Base-by-base conservation (phyloP, 768 basidiomycete species). In the Suillus fuscotomentosus region DNA sequence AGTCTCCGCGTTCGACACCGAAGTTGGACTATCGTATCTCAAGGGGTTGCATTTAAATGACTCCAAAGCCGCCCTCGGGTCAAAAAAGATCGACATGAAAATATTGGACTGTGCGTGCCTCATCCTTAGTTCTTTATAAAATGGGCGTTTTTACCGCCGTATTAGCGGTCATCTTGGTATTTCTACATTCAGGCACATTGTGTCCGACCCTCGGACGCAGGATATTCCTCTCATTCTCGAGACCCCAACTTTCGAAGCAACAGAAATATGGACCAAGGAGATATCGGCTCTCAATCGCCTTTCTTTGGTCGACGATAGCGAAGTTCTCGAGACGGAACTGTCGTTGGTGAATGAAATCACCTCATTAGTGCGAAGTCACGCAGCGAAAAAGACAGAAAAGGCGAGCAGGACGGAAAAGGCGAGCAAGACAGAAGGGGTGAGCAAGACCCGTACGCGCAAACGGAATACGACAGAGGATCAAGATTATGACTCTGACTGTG, bases 31-130 rank as follows among this genome's bases (percentile, higher is more conserved):
- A 31, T 72, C 80, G 14, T 95, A 93, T 71, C 85, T 95, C 17
- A 82, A 86, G 4, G 94, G 89, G 1, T 89, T 95, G 84, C 94
- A 96, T 70, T 72, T 95, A 53, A 96, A 96, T 71, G 94, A 95
- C 72, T 91, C 90, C 14, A 92, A 92, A 73, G 83, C 82, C 10
- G 79, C 77, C 1, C 79, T 86, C 14, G 83, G 80, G 3, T 88
- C 89, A 14, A 88, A 83, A 88, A 86, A 67, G 94, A 95, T 69
- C 77, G 91, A 45, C 94, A 95, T 68, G 88, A 94, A 73, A 95
- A 93, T 66, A 88, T 95, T 43, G 94, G 94, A 24, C 73, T 91
- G 90, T 92, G 70, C 66, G 90, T 82, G 6, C 47, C 55, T 41
- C 1, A 43, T 61, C 20, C 48, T 47, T 47, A 56, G 31, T 41